Evolutionary conservation across 768 basidiomycete genomes (phyloP), one percentile per base, ranked within the genome.

Genomic region (Suillus cothurnatus): DNA sequence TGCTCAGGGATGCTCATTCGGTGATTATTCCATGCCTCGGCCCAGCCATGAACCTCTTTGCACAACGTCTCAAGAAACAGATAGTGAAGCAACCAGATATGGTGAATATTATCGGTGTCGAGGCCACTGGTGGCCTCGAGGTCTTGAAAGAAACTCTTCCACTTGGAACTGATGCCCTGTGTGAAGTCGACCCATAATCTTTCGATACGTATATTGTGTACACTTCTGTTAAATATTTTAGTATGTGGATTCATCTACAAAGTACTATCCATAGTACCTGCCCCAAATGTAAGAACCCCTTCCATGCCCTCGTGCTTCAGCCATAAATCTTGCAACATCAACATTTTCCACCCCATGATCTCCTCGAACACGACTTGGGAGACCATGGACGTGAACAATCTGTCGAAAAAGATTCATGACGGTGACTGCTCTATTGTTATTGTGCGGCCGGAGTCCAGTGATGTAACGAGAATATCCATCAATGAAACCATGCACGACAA

Each of bases 71-170:
- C 36, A 36, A 82, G 73, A 62, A 83, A 83, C 0, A 82, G 71
- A 47, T 74, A 64, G 52, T 80, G 80, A 1, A 81, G 67, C 5
- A 82, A 71, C 80, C 81, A 84, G 47, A 81, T 77, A 63, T 82
- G 80, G 15, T 62, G 67, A 8, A 69, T 43, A 9, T 66, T 43
- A 21, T 72, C 60, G 3, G 61, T 63, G 49, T 80, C 64, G 0
- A 83, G 72, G 0, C 71, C 66, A 41, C 74, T 55, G 15, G 70
- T 49, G 4, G 62, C 45, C 62, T 86, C 84, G 23, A 86, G 72
- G 11, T 81, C 77, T 2, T 79, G 78, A 70, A 86, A 86, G 71
- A 86, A 84, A 60, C 81, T 72, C 58, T 81, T 82, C 71, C 83
- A 77, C 63, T 77, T 77, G 6, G 76, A 64, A 2, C 79, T 77